Conservation (phyloP, 192 early-diverging fungal genomes). For the Phycomyces blakesleeanus region DNA sequence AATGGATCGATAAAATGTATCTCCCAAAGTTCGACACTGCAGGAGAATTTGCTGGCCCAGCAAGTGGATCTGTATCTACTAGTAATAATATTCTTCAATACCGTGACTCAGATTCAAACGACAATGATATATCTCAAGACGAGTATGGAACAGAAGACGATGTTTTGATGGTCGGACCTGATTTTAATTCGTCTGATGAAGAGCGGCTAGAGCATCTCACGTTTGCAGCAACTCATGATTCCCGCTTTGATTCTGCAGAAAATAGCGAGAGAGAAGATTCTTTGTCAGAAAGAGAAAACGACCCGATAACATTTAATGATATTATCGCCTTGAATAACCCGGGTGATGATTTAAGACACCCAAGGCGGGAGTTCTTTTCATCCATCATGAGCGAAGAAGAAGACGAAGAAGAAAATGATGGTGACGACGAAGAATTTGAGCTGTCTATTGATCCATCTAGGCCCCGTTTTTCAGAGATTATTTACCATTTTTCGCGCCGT, state of each 20-base stretch:
- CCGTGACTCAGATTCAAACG: no score
- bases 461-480: background rate
- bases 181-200: no score
- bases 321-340: background rate
- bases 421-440: conserved; percentile 19
- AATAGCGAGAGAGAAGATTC: background rate
- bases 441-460: background rate
- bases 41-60: background rate
- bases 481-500: background rate
- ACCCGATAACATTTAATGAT: background rate
- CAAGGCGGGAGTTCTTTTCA: background rate
- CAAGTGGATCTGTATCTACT: background rate
- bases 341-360: conserved; percentile 9
- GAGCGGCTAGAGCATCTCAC: no score
- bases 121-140: no score
- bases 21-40: background rate
- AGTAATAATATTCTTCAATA: background rate
- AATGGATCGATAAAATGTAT: conserved; percentile 1
- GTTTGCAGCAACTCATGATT: no score
- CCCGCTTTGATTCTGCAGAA: no score
- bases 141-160: no score
- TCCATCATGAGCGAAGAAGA: conserved; percentile 2
- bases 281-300: background rate
- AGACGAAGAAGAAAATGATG: conserved; percentile 19
- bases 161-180: no score